These are phyloP conservation scores for Baorangia bicolor DNA, from an alignment of 768 basidiomycete species.

Conservation along the genomic window DNA sequence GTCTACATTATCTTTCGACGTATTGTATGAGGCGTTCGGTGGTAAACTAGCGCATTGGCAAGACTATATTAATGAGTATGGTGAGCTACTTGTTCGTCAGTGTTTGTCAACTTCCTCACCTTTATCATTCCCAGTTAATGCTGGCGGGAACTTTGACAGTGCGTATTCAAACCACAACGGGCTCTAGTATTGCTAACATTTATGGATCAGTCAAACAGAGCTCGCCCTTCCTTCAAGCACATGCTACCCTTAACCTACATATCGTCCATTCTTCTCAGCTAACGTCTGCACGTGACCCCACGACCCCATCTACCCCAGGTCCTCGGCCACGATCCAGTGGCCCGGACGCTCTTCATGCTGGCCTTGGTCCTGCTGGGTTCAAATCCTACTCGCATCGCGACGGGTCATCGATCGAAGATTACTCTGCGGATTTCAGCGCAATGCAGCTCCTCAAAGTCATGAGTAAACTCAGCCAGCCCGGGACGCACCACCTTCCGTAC, in stretches of 20 bases:
- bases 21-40: slow-evolving; percentile 75
- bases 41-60: slow-evolving; percentile 84
- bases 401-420: slow-evolving; percentile 39
- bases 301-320: slow-evolving; percentile 32
- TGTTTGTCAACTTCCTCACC: background rate
- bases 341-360: slow-evolving; percentile 55
- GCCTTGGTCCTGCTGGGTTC: slow-evolving; percentile 61
- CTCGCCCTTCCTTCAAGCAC: slow-evolving; percentile 84
- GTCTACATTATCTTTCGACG: slow-evolving; percentile 61
- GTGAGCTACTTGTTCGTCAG: slow-evolving; percentile 33
- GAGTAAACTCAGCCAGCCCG: slow-evolving; percentile 68
- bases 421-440: slow-evolving; percentile 69
- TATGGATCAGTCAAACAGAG: slow-evolving; percentile 62
- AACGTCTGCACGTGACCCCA: slow-evolving; percentile 36
- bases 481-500: slow-evolving; percentile 67
- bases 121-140: slow-evolving; percentile 54
- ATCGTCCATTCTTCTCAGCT: slow-evolving; percentile 81
- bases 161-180: slow-evolving; percentile 26
- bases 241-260: slow-evolving; percentile 79
- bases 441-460: slow-evolving; percentile 81
- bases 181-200: slow-evolving; percentile 5
- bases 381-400: slow-evolving; percentile 45
- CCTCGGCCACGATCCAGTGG: slow-evolving; percentile 36
- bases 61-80: slow-evolving; percentile 74
- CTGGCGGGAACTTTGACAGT: slow-evolving; percentile 71